Base-by-base conservation (phyloP, 2,329 filamentous ascomycete genomes). In the Xylaria polymorpha region DNA sequence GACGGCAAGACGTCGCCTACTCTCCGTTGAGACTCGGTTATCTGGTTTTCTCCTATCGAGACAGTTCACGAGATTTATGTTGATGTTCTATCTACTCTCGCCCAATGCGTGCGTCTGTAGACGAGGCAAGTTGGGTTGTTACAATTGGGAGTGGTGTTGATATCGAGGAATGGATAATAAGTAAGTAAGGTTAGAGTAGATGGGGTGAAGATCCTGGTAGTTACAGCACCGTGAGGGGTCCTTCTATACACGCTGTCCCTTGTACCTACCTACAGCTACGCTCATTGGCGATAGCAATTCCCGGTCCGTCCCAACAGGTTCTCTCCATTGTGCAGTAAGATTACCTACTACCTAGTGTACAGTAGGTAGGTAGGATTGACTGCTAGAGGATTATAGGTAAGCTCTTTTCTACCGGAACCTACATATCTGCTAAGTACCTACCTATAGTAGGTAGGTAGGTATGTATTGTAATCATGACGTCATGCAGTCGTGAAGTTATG, bases 391-490 rank as follows among this genome's bases (percentile, higher is more conserved):
- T 25, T 29, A n/a, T 35, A 43, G 35, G 39, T 6, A 22, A 44
- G 63, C 46, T 57, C 2, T 9, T 32, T 43, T 61, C n/a, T 20
- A 32, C 39, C n/a, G n/a, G n/a, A n/a, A n/a, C n/a, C n/a, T n/a
- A n/a, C n/a, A n/a, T n/a, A n/a, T n/a, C n/a, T n/a, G 25, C 25
- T 29, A 29, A 2, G 25, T 29, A 29, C 4, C 25, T 29, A 29
- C 4, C 25, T n/a, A 29, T 4, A 29, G 25, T 29, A 29, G 4
- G 25, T n/a, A n/a, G n/a, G n/a, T n/a, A n/a, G 5, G n/a, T 59
- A 53, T 43, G 62, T 60, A 59, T 70, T 55, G 61, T 63, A 64
- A 65, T 35, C n/a, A 22, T 20, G 44, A 48, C 48, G 25, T 53
- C 48, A 53, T 41, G 51, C 35, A 10, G 4, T 37, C 35, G 41